phyloP scores from a whole-genome alignment of 2,329 filamentous ascomycete genomes.

The Fusarium secorum region DNA sequence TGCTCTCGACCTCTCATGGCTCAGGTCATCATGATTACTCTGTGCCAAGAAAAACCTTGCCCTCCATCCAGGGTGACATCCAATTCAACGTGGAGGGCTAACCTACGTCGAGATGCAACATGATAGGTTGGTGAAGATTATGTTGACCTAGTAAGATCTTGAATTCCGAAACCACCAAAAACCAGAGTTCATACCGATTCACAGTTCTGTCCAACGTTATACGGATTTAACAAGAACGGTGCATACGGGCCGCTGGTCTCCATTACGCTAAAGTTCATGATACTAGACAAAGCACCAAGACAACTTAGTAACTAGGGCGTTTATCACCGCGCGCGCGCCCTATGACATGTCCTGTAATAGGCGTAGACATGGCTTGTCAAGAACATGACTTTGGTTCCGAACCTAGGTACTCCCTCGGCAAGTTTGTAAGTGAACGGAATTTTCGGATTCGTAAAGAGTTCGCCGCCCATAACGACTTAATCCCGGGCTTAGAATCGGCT shows the following conservation, averaged over 20 bases:
- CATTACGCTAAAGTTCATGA: not conserved
- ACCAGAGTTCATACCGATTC: not conserved
- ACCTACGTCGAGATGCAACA: not conserved
- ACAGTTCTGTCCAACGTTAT: not conserved
- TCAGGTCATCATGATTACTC: constrained; percentile 27
- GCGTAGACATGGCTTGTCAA: not conserved
- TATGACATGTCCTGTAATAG: not conserved
- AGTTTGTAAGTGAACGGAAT: not conserved
- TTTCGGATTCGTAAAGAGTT: not conserved
- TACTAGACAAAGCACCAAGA: not conserved
- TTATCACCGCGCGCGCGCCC: not conserved
- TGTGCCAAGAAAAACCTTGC: constrained; percentile 14
- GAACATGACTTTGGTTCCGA: not conserved
- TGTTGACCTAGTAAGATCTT: not conserved
- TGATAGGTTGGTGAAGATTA: not conserved
- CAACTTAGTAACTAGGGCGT: not conserved
- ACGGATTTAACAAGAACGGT: not conserved
- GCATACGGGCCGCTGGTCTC: not conserved
- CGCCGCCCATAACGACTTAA: not conserved
- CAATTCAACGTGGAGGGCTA: not conserved
- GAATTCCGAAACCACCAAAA: not conserved
- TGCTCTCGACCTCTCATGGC: constrained; percentile 5
- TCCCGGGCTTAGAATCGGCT: not conserved
- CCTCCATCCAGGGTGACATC: constrained; percentile 10
- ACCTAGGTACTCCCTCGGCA: not conserved